Base-by-base conservation (phyloP, 176 grass and related monocot genomes). In the Zoysia japonica region DNA sequence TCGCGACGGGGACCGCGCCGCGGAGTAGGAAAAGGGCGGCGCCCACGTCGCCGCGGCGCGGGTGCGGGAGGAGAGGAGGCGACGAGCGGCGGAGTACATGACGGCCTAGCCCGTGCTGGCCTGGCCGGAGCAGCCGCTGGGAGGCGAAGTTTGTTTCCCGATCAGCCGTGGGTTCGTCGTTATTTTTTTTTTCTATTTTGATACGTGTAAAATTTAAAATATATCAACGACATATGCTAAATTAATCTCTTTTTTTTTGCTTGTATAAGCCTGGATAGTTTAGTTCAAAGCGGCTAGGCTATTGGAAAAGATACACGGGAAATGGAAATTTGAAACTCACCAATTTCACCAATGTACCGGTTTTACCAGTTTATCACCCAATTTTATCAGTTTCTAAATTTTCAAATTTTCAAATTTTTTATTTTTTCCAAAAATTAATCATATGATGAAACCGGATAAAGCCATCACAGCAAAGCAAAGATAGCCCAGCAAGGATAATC, bases 11-110 rank as follows among this genome's bases (percentile, higher is more conserved):
- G 74, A 60, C 65, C 7, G 65, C 68, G 37, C 68, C 13, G 67
- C 15, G 14, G 51, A 72, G 86, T 19, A 43, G 67, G 56, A 37
- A 47, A 44, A 79, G 42, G 68, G 48, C 19, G 46, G 11, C 19
- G 71, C 64, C 46, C 71, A 44, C 61, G 49, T 17, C 44, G 61
- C 45, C 38, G 39, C 38, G n/a, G 71, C 54, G n/a, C 71, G 16
- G 39, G 61, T 7, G 16, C 70, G 81, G 45, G 62, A 10, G 40
- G 64, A 9, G 47, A 84, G 70, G 64, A 88, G 76, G 47, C 76
- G 76, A 62, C 81, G 86, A 19, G 47, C 20, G 17, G 70, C 54
- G 11, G 47, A 52, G 76, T 75, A 84, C 86, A 88, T 88, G 86
- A 5, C 14, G 12, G 10, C 51, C 64, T 13, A 43, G 39, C 39